phyloP scores from a whole-genome alignment of 2,329 filamentous ascomycete genomes.

The Magnaporthiopsis poae region DNA sequence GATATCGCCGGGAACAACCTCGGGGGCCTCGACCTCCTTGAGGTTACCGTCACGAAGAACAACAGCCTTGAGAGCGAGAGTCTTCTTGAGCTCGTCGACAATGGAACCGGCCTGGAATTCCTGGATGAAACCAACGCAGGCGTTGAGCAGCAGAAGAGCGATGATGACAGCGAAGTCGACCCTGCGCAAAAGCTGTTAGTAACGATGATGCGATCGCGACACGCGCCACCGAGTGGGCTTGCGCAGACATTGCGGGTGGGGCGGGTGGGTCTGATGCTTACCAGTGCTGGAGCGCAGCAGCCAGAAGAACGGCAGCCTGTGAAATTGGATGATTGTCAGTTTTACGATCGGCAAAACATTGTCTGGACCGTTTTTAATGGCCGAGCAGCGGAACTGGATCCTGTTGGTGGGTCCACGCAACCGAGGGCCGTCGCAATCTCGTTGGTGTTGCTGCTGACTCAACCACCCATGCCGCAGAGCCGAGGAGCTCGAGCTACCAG shows the following conservation, averaged over 20 bases:
- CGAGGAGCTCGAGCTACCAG: not conserved
- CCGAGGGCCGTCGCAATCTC: conserved; percentile 5
- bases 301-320: conserved; percentile 64
- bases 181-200: conserved; percentile 21
- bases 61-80: conserved; percentile 67
- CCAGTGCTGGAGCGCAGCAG: conserved; percentile 74
- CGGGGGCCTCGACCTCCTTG: conserved; percentile 69
- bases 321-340: conserved; percentile 7
- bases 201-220: not conserved
- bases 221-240: not conserved
- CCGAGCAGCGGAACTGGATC: not conserved
- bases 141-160: conserved; percentile 65
- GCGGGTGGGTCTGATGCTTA: not conserved
- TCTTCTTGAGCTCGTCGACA: conserved; percentile 80
- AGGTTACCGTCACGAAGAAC: conserved; percentile 73
- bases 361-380: conserved; percentile 13
- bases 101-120: conserved; percentile 85
- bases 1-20: conserved; percentile 84
- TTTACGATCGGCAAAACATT: conserved; percentile 14
- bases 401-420: not conserved
- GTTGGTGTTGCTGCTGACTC: conserved; percentile 4
- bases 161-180: conserved; percentile 90
- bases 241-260: not conserved
- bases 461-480: not conserved
- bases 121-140: conserved; percentile 75